Evolutionary conservation across 2,329 filamentous ascomycete genomes (phyloP).

Genomic region (Penicillium sp.): DNA sequence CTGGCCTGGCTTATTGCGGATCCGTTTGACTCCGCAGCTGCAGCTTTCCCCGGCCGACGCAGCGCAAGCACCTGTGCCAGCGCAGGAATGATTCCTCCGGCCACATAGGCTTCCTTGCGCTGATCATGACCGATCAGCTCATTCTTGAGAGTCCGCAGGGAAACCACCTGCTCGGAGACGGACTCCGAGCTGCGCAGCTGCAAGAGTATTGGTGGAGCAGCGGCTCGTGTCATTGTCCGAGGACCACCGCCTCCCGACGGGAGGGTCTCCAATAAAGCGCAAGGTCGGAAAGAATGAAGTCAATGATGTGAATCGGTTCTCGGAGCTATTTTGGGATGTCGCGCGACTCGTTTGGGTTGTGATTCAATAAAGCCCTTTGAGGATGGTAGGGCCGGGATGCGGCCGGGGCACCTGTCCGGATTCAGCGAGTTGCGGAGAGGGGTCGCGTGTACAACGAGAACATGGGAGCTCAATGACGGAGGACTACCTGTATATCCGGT

Average conservation of each 20-base stretch:
- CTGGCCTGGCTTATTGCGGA: constrained; percentile 21
- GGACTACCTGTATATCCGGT: neutral
- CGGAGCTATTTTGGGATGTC: neutral
- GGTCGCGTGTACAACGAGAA: neutral
- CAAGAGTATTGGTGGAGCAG: constrained; percentile 54
- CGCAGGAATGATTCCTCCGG: constrained; percentile 61
- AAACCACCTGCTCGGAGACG: constrained; percentile 45
- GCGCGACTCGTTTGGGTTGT: neutral
- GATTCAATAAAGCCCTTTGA: constrained; percentile 3
- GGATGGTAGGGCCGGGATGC: neutral
- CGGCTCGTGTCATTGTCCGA: constrained; percentile 55
- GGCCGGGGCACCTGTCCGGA: neutral
- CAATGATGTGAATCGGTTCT: neutral
- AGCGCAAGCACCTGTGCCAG: constrained; percentile 50
- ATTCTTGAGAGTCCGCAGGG: constrained; percentile 77
- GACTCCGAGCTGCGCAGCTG: constrained; percentile 57
- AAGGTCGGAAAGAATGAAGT: neutral
- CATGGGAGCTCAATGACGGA: neutral
- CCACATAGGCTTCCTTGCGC: constrained; percentile 77
- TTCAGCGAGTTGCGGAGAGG: constrained; percentile 6
- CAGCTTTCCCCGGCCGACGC: constrained; percentile 39
- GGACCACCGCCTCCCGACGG: constrained; percentile 31
- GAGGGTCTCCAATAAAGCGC: constrained; percentile 10
- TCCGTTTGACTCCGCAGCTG: constrained; percentile 30
- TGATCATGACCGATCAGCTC: constrained; percentile 84